phyloP scores from a whole-genome alignment of 176 grass and related monocot genomes.

The Aegilops speltoides region DNA sequence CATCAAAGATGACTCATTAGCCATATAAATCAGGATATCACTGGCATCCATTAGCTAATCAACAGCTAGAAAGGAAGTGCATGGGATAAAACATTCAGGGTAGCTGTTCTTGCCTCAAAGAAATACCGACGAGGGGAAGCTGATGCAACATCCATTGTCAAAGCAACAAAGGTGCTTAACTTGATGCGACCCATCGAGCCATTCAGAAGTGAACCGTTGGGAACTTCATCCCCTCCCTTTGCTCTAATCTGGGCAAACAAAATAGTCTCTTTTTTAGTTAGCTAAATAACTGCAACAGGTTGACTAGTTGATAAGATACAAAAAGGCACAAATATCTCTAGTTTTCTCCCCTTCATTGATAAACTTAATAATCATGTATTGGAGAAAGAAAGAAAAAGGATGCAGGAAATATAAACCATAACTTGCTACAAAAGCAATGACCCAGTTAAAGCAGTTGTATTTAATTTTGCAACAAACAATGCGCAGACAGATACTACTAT shows the following conservation, averaged over 20 bases:
- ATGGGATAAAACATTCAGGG: constrained; percentile 16
- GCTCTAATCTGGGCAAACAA: constrained; percentile 27
- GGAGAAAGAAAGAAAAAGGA: background rate
- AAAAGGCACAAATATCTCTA: background rate
- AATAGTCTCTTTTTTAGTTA: constrained; percentile 10
- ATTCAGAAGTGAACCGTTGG: constrained; percentile 40
- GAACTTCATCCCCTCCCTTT: constrained; percentile 32
- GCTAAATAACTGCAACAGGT: constrained; percentile 1
- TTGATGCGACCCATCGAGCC: constrained; percentile 46
- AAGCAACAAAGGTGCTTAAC: constrained; percentile 68
- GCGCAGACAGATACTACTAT: background rate
- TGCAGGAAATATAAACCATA: background rate
- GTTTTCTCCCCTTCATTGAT: background rate
- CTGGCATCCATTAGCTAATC: background rate
- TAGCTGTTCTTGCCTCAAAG: constrained; percentile 72
- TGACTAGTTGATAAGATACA: constrained; percentile 3
- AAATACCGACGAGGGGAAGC: constrained; percentile 93
- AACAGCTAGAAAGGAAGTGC: background rate
- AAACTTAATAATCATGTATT: constrained; percentile 27
- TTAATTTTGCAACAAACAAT: constrained; percentile 25
- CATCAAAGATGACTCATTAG: constrained; percentile 4
- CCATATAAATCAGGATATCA: constrained; percentile 11
- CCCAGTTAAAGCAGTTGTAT: background rate
- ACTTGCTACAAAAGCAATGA: constrained; percentile 7
- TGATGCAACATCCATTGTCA: constrained; percentile 90